phyloP scores from a whole-genome alignment of 495 filamentous ascomycete genomes.

The Pseudevernia furfuracea region DNA sequence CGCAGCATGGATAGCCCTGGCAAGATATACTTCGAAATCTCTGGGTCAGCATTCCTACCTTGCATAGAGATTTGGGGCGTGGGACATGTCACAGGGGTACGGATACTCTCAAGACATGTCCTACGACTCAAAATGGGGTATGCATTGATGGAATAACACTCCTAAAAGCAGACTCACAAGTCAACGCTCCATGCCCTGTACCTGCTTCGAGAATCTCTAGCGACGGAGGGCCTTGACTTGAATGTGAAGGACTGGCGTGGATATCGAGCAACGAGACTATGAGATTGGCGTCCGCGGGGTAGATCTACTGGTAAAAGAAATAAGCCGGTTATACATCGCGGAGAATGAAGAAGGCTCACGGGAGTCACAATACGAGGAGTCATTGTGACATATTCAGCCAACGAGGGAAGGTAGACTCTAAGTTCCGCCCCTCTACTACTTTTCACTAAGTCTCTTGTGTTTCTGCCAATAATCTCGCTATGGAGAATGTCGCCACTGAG shows the following conservation, averaged over 20 bases:
- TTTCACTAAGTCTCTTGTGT: conserved; percentile 46
- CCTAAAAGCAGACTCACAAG: too few species aligned
- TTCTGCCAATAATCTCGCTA: conserved; percentile 55
- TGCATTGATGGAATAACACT: too few species aligned
- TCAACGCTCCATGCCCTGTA: conserved; percentile 71
- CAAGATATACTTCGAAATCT: too few species aligned
- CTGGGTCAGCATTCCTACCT: too few species aligned
- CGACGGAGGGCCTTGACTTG: conserved; percentile 19
- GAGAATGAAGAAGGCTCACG: conserved; percentile 34
- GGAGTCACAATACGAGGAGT: conserved; percentile 63
- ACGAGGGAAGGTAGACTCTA: conserved; percentile 53
- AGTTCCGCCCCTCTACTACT: conserved; percentile 45
- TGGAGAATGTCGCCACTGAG: conserved; percentile 45
- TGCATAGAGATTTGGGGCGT: too few species aligned
- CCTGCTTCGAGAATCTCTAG: conserved; percentile 75
- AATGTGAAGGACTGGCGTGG: conserved; percentile 40
- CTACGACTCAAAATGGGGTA: too few species aligned
- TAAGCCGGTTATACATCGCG: neutral
- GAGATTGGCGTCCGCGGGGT: conserved; percentile 60
- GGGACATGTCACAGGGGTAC: too few species aligned
- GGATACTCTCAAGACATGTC: too few species aligned
- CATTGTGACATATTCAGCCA: conserved; percentile 62
- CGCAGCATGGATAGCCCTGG: conserved; percentile 66
- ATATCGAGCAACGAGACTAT: conserved; percentile 71
- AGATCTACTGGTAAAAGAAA: conserved; percentile 49